Conservation (phyloP, 176 grass and related monocot species). For the Oropetium thomaeum region DNA sequence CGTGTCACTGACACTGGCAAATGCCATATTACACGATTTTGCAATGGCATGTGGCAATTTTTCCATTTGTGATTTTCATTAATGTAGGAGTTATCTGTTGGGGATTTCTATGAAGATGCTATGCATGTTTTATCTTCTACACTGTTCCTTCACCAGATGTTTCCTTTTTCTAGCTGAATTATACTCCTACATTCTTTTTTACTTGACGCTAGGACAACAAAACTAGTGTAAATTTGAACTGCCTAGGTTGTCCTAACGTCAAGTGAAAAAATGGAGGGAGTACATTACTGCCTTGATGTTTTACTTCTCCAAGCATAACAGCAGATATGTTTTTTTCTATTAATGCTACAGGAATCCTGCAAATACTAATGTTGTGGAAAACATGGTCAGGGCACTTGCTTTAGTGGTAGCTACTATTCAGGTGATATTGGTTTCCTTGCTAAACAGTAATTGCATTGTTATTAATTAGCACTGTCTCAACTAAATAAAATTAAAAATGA, state of each 20-base stretch:
- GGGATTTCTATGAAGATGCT: background rate
- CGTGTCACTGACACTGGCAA: too few relatives aligned
- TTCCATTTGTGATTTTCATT: background rate
- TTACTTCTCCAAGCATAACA: background rate
- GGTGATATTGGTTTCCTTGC: slow-evolving; percentile 55
- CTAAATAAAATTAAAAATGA: background rate
- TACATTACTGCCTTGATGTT: background rate
- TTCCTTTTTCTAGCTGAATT: slow-evolving; percentile 7
- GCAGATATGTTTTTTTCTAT: slow-evolving; percentile 16
- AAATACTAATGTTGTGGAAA: slow-evolving; percentile 99
- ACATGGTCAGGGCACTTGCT: slow-evolving; percentile 91
- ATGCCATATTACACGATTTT: too few relatives aligned
- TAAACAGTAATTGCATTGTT: slow-evolving; percentile 11
- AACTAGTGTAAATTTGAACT: too few relatives aligned
- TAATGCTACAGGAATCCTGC: slow-evolving; percentile 66
- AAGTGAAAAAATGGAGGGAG: too few relatives aligned
- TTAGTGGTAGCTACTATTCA: slow-evolving; percentile 88
- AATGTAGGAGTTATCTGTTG: slow-evolving; percentile 1
- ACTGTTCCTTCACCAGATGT: slow-evolving; percentile 1
- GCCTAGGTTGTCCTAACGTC: too few relatives aligned
- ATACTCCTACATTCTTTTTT: too few relatives aligned
- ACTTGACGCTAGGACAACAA: too few relatives aligned
- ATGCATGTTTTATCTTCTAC: slow-evolving; percentile 6
- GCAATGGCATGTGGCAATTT: too few relatives aligned
- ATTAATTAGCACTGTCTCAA: background rate